Evolutionary conservation across 2,329 filamentous ascomycete species (phyloP).

Genomic region (Alternaria infectoria): DNA sequence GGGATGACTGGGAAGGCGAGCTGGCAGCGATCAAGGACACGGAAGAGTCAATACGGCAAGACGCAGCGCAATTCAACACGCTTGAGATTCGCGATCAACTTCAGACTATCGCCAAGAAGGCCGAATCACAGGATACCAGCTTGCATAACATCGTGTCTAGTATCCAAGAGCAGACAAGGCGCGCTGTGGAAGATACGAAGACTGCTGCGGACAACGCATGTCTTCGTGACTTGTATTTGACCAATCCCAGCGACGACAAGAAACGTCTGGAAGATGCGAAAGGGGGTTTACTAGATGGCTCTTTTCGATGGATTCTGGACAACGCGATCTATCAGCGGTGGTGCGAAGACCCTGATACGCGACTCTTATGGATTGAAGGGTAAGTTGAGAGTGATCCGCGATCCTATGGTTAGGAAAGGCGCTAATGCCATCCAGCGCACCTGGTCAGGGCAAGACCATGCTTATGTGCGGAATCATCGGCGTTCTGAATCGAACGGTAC

Average conservation of each 20-base stretch:
- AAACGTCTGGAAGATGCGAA: background rate
- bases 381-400: too few species aligned
- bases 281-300: background rate
- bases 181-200: background rate
- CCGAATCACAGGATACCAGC: background rate
- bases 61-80: background rate
- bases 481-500: too few species aligned
- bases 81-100: background rate
- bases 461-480: background rate
- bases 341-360: background rate
- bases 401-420: too few species aligned
- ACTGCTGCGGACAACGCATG: background rate
- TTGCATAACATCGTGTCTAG: background rate
- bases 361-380: background rate
- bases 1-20: background rate
- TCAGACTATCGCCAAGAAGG: background rate
- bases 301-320: background rate
- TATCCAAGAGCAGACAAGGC: background rate
- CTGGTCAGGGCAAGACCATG: background rate
- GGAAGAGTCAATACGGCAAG: background rate
- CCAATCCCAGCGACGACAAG: background rate
- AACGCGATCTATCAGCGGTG: background rate
- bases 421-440: too few species aligned
- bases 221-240: background rate
- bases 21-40: background rate